Evolutionary conservation across 108 stramenopile genomes (phyloP).

Genomic region (Skeletonema costatum): DNA sequence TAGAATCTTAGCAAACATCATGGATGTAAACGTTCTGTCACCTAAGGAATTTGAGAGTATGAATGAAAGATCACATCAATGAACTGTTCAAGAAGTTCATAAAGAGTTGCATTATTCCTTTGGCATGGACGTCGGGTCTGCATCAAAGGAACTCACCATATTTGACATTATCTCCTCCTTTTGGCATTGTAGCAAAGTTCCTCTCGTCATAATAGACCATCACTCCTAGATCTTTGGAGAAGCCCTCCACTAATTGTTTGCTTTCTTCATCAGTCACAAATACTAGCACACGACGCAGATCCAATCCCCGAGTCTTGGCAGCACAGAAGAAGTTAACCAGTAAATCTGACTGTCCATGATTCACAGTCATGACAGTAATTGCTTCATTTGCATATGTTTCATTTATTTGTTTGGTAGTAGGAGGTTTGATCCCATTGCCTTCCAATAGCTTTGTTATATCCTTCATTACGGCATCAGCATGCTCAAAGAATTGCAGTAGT

Average conservation of each 20-base stretch:
- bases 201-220: conserved; percentile 62
- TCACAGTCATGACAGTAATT: conserved; percentile 72
- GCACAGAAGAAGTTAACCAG: conserved; percentile 71
- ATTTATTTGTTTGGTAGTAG: neutral
- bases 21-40: conserved; percentile 63
- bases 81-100: no score
- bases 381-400: conserved; percentile 22
- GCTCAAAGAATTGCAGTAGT: neutral
- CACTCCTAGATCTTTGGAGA: conserved; percentile 43
- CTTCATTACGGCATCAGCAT: conserved; percentile 1
- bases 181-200: conserved; percentile 54
- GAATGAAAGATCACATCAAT: no score
- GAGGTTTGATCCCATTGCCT: neutral
- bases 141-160: conserved; percentile 36
- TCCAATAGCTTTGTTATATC: neutral
- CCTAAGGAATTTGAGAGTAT: no score
- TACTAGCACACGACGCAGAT: conserved; percentile 45
- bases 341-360: conserved; percentile 72
- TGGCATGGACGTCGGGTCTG: no score
- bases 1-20: conserved; percentile 79
- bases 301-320: conserved; percentile 42
- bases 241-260: conserved; percentile 49
- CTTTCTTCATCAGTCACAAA: conserved; percentile 73
- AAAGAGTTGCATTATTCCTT: no score
- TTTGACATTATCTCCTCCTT: conserved; percentile 30